A percentile compares a stretch with the other conserved stretches of the same genome.
Conservation (phyloP, 139 green algal genomes). For the Chlamydomonas asymmetrica region DNA sequence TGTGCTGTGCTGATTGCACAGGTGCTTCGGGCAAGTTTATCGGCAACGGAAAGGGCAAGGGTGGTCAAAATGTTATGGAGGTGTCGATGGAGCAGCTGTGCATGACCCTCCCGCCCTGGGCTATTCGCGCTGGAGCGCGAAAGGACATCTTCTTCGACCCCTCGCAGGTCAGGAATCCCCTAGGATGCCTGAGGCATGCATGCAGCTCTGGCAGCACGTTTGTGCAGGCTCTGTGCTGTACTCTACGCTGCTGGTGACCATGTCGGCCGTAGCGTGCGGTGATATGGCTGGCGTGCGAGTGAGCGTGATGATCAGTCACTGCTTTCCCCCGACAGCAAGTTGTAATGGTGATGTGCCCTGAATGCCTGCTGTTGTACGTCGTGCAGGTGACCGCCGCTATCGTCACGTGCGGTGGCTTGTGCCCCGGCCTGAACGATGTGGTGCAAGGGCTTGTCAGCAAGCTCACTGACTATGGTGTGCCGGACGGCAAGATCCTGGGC, state of each 20-base stretch:
- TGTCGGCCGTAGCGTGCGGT: neutral
- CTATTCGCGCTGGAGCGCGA: slow-evolving; percentile 76
- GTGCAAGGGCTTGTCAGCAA: slow-evolving; percentile 86
- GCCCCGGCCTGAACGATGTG: slow-evolving; percentile 97
- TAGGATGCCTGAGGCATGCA: neutral
- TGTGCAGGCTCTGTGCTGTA: neutral
- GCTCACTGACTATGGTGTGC: slow-evolving; percentile 85
- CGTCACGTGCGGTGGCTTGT: slow-evolving; percentile 97
- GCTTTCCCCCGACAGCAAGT: too few relatives aligned
- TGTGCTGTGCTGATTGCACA: too few relatives aligned
- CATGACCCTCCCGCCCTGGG: slow-evolving; percentile 81
- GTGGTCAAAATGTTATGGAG: slow-evolving; percentile 36
- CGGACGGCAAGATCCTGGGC: slow-evolving; percentile 87
- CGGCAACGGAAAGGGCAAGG: slow-evolving; percentile 4
- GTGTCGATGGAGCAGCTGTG: slow-evolving; percentile 67
- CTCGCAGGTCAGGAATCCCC: slow-evolving; percentile 40
- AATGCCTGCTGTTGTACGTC: neutral
- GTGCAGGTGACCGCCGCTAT: slow-evolving; percentile 79
- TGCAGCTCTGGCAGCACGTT: slow-evolving; percentile 3
- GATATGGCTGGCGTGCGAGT: neutral
- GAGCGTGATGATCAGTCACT: neutral
- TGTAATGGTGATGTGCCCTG: neutral
- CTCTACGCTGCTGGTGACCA: neutral
- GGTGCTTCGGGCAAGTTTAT: too few relatives aligned
- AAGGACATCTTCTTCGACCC: slow-evolving; percentile 90